These are phyloP conservation scores for Apiospora aurea DNA, from an alignment of 2,329 filamentous ascomycete species.

Conservation along the genomic window DNA sequence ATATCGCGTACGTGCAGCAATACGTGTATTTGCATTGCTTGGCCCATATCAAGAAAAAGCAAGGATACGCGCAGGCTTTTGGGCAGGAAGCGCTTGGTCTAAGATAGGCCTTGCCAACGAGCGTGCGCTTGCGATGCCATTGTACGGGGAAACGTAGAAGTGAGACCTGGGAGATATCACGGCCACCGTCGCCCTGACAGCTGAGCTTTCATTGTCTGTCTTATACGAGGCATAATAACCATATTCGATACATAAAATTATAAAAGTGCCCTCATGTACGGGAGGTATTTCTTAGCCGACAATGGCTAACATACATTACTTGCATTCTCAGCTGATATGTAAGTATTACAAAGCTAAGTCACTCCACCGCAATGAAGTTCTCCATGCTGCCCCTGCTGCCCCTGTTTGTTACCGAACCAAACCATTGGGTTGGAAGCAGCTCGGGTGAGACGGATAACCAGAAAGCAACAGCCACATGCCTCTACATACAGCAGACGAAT, in stretches of 20 bases:
- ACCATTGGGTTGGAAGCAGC: not conserved
- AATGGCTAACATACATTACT: not conserved
- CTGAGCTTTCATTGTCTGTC: not conserved
- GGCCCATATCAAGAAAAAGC: not conserved
- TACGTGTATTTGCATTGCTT: not conserved
- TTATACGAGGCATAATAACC: not conserved
- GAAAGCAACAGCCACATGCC: too few relatives aligned
- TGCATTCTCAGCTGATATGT: not conserved
- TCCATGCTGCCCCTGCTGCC: not conserved
- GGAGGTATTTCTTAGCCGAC: not conserved
- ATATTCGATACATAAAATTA: not conserved
- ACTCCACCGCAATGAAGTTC: constrained; percentile 1
- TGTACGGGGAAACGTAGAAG: not conserved
- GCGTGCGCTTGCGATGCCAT: not conserved
- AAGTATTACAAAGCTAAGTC: not conserved
- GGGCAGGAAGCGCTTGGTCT: not conserved
- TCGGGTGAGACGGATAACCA: constrained; percentile 12
- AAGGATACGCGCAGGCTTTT: not conserved
- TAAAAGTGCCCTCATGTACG: not conserved
- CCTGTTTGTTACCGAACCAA: constrained; percentile 5
- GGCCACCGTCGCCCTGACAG: not conserved
- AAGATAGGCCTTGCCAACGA: not conserved
- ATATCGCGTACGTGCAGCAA: not conserved
- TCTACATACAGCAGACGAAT: too few relatives aligned
- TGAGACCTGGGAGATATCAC: not conserved